Conservation (phyloP, 495 filamentous ascomycete species). For the Staphylotrichum longicolle region DNA sequence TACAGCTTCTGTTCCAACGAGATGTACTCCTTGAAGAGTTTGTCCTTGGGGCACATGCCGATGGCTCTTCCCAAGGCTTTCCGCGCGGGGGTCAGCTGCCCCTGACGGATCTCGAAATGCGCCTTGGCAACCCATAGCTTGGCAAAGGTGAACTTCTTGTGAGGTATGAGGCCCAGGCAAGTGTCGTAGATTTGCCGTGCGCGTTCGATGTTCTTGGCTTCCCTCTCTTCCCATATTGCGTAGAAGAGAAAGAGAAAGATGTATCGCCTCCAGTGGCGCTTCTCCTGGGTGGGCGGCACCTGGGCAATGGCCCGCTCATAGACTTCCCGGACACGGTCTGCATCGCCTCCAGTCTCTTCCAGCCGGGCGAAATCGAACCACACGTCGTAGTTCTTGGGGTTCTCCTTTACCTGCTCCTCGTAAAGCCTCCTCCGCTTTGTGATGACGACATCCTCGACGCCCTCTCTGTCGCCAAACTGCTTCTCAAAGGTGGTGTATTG, state of each 20-base stretch:
- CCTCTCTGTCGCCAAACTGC: conserved; percentile 90
- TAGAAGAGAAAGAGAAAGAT: conserved; percentile 99
- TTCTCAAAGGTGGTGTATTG: conserved; percentile 97
- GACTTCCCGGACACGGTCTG: conserved; percentile 80
- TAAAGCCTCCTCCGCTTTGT: conserved; percentile 94
- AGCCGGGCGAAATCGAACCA: conserved; percentile 96
- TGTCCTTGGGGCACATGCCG: conserved; percentile 94
- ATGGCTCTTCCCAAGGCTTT: conserved; percentile 88
- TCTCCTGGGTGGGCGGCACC: conserved; percentile 92
- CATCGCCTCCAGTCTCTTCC: conserved; percentile 78
- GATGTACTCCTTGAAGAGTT: conserved; percentile 90
- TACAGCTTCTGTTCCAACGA: conserved; percentile 87
- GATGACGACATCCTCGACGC: conserved; percentile 91
- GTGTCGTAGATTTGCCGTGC: conserved; percentile 89
- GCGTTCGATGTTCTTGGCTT: conserved; percentile 72
- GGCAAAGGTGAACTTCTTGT: conserved; percentile 96
- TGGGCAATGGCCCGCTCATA: conserved; percentile 97
- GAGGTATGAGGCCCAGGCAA: conserved; percentile 82
- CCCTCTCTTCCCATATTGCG: conserved; percentile 89
- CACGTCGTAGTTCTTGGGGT: conserved; percentile 87
- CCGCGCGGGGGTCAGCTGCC: conserved; percentile 71
- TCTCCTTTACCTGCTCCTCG: conserved; percentile 89
- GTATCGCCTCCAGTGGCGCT: conserved; percentile 94
- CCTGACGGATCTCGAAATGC: conserved; percentile 88
- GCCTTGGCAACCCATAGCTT: conserved; percentile 94